These are phyloP conservation scores for Gnaphalium uliginosum DNA, from an alignment of 129 eudicot species.

Conservation along the genomic window DNA sequence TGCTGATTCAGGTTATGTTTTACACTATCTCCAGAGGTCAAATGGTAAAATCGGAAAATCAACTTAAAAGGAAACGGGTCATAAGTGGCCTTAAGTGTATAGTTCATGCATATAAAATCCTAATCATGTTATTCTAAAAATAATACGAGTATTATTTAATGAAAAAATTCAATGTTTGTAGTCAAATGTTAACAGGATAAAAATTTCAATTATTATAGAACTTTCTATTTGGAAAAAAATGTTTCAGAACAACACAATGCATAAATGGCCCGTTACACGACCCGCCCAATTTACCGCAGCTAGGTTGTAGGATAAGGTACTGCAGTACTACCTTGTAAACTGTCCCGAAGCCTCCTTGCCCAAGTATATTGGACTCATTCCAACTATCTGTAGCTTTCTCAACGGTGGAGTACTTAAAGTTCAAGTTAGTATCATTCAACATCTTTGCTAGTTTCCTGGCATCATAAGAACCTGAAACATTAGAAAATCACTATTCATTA, in stretches of 20 bases:
- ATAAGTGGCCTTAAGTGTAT: neutral
- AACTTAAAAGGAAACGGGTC: neutral
- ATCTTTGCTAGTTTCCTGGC: slow-evolving; percentile 46
- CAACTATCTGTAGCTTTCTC: slow-evolving; percentile 64
- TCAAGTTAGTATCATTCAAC: slow-evolving; percentile 59
- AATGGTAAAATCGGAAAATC: neutral
- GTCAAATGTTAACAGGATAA: too few relatives aligned
- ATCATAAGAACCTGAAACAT: slow-evolving; percentile 42
- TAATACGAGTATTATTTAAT: too few relatives aligned
- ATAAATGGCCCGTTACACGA: neutral
- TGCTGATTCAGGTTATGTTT: neutral
- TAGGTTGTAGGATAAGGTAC: too few relatives aligned
- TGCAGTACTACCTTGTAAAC: slow-evolving; percentile 78
- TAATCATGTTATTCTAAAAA: too few relatives aligned
- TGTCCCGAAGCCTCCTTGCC: slow-evolving; percentile 80
- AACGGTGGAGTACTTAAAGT: slow-evolving; percentile 62
- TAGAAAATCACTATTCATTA: neutral
- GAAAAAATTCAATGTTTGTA: neutral
- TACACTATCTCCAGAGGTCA: neutral
- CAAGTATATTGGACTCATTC: slow-evolving; percentile 68
- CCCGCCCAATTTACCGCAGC: neutral
- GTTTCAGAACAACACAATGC: too few relatives aligned
- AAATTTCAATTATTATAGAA: too few relatives aligned
- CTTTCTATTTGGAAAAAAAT: too few relatives aligned
- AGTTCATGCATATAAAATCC: too few relatives aligned